Evolutionary conservation across 805 yeast genomes (phyloP).

Genomic region (Kazachstania taianensis): DNA sequence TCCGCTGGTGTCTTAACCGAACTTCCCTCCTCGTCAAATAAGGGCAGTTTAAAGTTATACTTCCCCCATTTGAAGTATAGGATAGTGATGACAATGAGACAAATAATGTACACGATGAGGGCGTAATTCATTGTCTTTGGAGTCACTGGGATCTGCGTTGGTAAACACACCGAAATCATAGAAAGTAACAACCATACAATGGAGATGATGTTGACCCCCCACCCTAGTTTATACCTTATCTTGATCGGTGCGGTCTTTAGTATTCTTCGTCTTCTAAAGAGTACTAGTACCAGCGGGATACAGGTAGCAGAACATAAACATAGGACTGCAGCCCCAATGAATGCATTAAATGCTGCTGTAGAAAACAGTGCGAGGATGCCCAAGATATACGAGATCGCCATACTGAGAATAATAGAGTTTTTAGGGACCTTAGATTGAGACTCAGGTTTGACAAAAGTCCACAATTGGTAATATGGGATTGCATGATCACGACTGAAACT

Average conservation of each 20-base stretch:
- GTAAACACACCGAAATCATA: constrained; percentile 54
- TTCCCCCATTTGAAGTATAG: constrained; percentile 54
- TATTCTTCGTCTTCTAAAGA: constrained; percentile 49
- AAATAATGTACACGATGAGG: constrained; percentile 44
- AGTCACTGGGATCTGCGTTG: constrained; percentile 51
- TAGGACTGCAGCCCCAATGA: constrained; percentile 73
- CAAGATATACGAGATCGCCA: constrained; percentile 47
- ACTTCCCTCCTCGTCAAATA: too few relatives aligned
- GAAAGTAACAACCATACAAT: constrained; percentile 52
- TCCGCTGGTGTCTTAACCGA: too few relatives aligned
- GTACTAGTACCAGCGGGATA: constrained; percentile 57
- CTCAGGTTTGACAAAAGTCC: constrained; percentile 54
- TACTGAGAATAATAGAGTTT: constrained; percentile 56
- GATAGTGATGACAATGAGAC: constrained; percentile 39
- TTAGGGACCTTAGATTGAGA: constrained; percentile 54
- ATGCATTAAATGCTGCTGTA: constrained; percentile 69
- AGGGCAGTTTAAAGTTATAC: constrained; percentile 53
- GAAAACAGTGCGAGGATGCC: constrained; percentile 62
- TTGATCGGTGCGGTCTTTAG: constrained; percentile 62
- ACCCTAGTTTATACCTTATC: constrained; percentile 49
- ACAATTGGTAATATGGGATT: constrained; percentile 50
- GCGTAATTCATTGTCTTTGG: constrained; percentile 41
- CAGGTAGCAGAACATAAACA: constrained; percentile 67
- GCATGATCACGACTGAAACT: constrained; percentile 81
- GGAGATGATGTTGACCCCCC: constrained; percentile 49